These are phyloP conservation scores for Kodamaea neixiangensis DNA, from an alignment of 805 yeast species.

Conservation along the genomic window DNA sequence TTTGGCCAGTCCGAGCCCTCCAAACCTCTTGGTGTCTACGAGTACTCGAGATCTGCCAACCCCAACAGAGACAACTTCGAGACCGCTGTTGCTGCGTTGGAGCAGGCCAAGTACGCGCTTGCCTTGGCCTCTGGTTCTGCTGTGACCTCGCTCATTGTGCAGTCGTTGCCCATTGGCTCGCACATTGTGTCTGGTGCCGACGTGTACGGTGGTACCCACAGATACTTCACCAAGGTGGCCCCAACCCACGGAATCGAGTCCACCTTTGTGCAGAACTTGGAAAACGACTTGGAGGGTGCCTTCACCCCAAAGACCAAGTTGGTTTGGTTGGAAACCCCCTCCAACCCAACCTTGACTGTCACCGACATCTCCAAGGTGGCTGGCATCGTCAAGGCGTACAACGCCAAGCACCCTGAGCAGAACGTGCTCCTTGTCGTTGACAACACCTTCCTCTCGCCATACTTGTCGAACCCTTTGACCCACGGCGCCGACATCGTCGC, in stretches of 20 bases:
- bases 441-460: conserved; percentile 87
- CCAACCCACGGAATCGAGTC: conserved; percentile 73
- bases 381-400: conserved; percentile 48
- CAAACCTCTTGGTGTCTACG: conserved; percentile 74
- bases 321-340: conserved; percentile 89
- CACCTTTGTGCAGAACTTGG: conserved; percentile 65
- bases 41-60: conserved; percentile 82
- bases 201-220: conserved; percentile 90
- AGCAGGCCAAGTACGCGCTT: conserved; percentile 70
- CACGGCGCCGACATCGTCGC: conserved; percentile 87
- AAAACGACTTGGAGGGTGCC: conserved; percentile 55
- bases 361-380: conserved; percentile 73
- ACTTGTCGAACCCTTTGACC: conserved; percentile 78
- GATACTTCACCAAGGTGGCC: conserved; percentile 87
- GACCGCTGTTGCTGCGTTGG: conserved; percentile 74
- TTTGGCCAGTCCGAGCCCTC: conserved; percentile 81
- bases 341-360: conserved; percentile 81
- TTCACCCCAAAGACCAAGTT: conserved; percentile 65
- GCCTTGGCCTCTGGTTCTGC: conserved; percentile 89
- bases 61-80: conserved; percentile 87
- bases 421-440: conserved; percentile 69
- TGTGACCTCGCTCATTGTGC: conserved; percentile 74
- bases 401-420: conserved; percentile 48
- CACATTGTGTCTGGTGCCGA: conserved; percentile 82
- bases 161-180: conserved; percentile 67